Percentiles rank a stretch among this genome's conserved stretches.
phyloP scores from a whole-genome alignment of 176 grass and related monocot genomes.

The Oryza punctata region DNA sequence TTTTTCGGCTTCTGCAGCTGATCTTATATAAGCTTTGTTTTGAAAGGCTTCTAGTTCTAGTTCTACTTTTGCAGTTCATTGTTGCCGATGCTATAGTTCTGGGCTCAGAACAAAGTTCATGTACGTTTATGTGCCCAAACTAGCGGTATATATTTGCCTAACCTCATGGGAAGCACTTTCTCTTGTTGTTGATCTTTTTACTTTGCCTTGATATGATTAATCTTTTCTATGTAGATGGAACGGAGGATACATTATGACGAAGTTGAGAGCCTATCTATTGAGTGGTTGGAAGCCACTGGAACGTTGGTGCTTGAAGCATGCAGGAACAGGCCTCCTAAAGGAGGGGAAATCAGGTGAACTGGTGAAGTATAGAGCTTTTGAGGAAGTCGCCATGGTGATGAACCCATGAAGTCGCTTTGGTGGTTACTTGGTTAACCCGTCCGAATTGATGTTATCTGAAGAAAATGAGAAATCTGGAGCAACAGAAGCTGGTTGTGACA shows the following conservation, averaged over 20 bases:
- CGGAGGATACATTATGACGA: constrained; percentile 94
- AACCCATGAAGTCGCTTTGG: neutral
- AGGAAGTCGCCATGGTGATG: constrained; percentile 50
- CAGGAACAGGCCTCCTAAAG: constrained; percentile 50
- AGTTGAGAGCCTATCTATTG: constrained; percentile 64
- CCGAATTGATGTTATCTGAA: constrained; percentile 40
- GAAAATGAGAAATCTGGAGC: constrained; percentile 42
- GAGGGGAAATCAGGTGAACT: constrained; percentile 34
- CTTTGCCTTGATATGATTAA: constrained; percentile 9
- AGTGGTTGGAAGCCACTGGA: constrained; percentile 83
- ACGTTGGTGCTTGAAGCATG: constrained; percentile 76
- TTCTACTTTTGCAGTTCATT: constrained; percentile 57
- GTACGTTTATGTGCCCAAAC: constrained; percentile 79
- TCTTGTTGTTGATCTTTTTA: neutral
- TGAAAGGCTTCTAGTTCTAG: constrained; percentile 6
- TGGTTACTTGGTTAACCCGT: constrained; percentile 58
- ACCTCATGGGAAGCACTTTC: neutral
- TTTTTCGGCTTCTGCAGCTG: neutral
- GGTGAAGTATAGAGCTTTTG: constrained; percentile 55
- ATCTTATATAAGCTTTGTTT: constrained; percentile 17
- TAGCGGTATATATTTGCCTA: constrained; percentile 61
- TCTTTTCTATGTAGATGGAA: constrained; percentile 69
- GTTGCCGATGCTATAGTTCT: constrained; percentile 77
- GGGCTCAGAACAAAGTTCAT: constrained; percentile 91
- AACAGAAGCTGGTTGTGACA: neutral